A percentile compares a stretch with the other conserved stretches of the same genome.
Evolutionary conservation across 495 filamentous ascomycete genomes (phyloP).

Genomic region (Penicillium bialowiezense): DNA sequence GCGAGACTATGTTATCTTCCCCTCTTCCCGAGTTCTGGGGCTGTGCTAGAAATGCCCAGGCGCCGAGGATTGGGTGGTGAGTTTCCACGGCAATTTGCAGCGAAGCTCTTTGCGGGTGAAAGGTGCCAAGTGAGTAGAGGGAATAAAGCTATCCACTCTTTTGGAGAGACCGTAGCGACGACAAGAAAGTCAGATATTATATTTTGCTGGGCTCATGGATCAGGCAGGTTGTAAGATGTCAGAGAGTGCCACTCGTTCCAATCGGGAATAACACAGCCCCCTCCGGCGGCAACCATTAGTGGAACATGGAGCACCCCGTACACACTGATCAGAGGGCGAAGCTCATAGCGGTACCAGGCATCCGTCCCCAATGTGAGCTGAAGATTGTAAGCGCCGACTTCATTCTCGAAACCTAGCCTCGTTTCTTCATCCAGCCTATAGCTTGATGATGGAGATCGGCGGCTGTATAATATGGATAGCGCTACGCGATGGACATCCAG

Average conservation of each 20-base stretch:
- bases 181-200: not conserved
- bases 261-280: conserved; percentile 3
- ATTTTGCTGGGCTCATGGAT: not conserved
- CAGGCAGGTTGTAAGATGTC: not conserved
- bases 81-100: not conserved
- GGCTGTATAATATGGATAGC: not conserved
- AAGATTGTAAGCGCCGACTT: conserved; percentile 10
- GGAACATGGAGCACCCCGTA: not conserved
- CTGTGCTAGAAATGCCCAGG: conserved; percentile 9
- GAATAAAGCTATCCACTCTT: not conserved
- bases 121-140: conserved; percentile 2
- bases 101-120: not conserved
- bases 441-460: not conserved
- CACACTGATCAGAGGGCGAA: not conserved
- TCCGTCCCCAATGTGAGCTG: not conserved
- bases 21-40: not conserved
- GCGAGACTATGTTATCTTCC: not conserved
- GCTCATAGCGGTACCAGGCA: not conserved
- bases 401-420: not conserved
- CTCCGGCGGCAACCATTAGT: not conserved
- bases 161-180: not conserved
- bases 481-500: not conserved
- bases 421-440: not conserved
- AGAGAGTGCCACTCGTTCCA: not conserved
- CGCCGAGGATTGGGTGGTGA: not conserved